These are phyloP conservation scores for Macrophomina tecta DNA, from an alignment of 2,329 filamentous ascomycete genomes.

Conservation along the genomic window DNA sequence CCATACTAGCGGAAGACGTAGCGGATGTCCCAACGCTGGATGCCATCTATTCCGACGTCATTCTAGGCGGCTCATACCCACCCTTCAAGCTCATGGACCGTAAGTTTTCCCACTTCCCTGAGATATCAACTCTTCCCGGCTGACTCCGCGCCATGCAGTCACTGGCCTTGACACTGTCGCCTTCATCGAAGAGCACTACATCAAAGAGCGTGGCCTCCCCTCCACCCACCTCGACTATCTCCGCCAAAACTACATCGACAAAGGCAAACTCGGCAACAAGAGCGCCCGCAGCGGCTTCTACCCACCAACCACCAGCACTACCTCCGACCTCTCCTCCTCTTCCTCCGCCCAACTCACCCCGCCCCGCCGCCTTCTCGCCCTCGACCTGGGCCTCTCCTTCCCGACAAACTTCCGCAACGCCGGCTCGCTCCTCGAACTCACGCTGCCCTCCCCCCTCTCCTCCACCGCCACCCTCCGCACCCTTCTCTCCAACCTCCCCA, in stretches of 20 bases:
- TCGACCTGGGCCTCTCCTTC: slow-evolving; percentile 16
- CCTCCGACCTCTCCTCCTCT: not conserved
- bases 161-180: slow-evolving; percentile 61
- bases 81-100: slow-evolving; percentile 55
- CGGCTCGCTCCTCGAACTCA: slow-evolving; percentile 5
- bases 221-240: slow-evolving; percentile 52
- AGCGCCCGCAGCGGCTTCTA: slow-evolving; percentile 45
- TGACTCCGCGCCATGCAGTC: slow-evolving; percentile 16
- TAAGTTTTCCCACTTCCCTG: not conserved
- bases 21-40: slow-evolving; percentile 57
- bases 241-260: slow-evolving; percentile 52
- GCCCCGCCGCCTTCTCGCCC: slow-evolving; percentile 2
- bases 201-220: slow-evolving; percentile 55
- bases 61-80: slow-evolving; percentile 35
- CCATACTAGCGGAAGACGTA: slow-evolving; percentile 58
- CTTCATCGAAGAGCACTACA: slow-evolving; percentile 61
- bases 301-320: not conserved
- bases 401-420: not conserved
- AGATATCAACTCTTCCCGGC: no score
- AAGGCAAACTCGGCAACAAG: slow-evolving; percentile 57
- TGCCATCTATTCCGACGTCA: slow-evolving; percentile 50
- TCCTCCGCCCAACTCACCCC: not conserved
- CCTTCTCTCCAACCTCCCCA: not conserved
- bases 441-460: not conserved
- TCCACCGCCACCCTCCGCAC: not conserved